Percentiles rank a stretch among this genome's conserved stretches.
These are phyloP conservation scores for Diaporthe helianthi DNA, from an alignment of 2,329 filamentous ascomycete genomes.

Conservation along the genomic window DNA sequence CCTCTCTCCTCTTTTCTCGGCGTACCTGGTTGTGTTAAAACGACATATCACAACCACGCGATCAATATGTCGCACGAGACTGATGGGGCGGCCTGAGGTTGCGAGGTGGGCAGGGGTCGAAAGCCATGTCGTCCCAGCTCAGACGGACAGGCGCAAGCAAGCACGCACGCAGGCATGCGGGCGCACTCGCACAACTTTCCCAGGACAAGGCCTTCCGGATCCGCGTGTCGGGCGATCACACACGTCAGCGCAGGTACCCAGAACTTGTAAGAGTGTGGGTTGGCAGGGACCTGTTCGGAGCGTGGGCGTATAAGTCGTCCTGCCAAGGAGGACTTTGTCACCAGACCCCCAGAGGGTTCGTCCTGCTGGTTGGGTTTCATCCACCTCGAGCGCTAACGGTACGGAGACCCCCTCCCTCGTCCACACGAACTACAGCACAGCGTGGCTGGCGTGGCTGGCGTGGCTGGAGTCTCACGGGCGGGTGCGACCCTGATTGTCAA, in stretches of 20 bases:
- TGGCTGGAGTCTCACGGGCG: slow-evolving; percentile 21
- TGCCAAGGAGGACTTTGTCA: neutral
- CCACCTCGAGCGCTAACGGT: neutral
- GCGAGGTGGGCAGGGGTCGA: neutral
- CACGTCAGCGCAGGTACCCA: slow-evolving; percentile 25
- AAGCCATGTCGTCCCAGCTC: neutral
- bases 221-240: slow-evolving; percentile 19
- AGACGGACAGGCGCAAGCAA: slow-evolving; percentile 17
- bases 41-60: slow-evolving; percentile 16
- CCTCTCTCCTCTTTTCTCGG: neutral
- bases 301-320: slow-evolving; percentile 13
- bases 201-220: slow-evolving; percentile 1
- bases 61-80: slow-evolving; percentile 11
- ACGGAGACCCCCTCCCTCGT: neutral
- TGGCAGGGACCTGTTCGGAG: slow-evolving; percentile 16
- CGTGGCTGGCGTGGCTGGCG: slow-evolving; percentile 26
- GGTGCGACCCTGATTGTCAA: slow-evolving; percentile 14
- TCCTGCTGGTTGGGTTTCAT: slow-evolving; percentile 19
- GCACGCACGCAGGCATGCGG: slow-evolving; percentile 9
- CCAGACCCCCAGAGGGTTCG: neutral
- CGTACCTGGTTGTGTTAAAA: neutral
- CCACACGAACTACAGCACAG: neutral
- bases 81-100: neutral
- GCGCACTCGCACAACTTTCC: neutral
- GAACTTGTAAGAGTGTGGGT: slow-evolving; percentile 12